A percentile compares a stretch with the other conserved stretches of the same genome.
These are phyloP conservation scores for Linnemannia hyalina DNA, from an alignment of 192 early-diverging fungal genomes.

Conservation along the genomic window DNA sequence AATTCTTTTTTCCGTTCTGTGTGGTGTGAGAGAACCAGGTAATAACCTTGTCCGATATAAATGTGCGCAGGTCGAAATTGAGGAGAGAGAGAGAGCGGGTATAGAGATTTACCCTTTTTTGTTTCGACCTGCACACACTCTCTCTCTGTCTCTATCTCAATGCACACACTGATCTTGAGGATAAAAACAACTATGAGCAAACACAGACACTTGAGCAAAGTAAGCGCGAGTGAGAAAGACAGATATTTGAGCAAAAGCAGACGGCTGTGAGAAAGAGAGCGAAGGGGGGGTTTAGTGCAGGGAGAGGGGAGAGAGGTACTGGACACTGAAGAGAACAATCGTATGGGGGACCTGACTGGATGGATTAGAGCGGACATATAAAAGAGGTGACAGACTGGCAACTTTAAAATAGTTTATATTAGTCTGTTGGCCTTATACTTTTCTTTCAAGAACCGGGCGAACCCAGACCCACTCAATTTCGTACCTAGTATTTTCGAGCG, in stretches of 20 bases:
- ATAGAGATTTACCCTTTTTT: constrained; percentile 10
- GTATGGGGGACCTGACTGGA: constrained; percentile 1
- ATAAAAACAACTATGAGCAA: constrained; percentile 7
- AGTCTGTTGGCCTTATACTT: constrained; percentile 34
- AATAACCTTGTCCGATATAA: constrained; percentile 1
- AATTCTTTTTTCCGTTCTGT: background rate
- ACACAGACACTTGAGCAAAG: background rate
- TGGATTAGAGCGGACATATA: background rate
- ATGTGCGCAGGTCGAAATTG: constrained; percentile 9
- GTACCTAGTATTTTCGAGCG: background rate
- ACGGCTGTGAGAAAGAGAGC: background rate
- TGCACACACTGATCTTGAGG: background rate
- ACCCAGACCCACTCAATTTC: constrained; percentile 1
- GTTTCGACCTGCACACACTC: background rate
- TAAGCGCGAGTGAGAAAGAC: background rate
- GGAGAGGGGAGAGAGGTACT: background rate
- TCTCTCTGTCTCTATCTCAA: background rate
- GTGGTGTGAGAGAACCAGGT: background rate
- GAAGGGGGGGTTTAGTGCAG: background rate
- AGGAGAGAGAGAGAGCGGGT: background rate
- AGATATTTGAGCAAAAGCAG: background rate
- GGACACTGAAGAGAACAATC: no score
- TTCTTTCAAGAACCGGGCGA: constrained; percentile 5
- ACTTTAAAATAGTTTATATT: constrained; percentile 28
- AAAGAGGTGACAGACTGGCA: background rate